Evolutionary conservation across 805 yeast genomes (phyloP).

Genomic region (Hanseniaspora guilliermondii): DNA sequence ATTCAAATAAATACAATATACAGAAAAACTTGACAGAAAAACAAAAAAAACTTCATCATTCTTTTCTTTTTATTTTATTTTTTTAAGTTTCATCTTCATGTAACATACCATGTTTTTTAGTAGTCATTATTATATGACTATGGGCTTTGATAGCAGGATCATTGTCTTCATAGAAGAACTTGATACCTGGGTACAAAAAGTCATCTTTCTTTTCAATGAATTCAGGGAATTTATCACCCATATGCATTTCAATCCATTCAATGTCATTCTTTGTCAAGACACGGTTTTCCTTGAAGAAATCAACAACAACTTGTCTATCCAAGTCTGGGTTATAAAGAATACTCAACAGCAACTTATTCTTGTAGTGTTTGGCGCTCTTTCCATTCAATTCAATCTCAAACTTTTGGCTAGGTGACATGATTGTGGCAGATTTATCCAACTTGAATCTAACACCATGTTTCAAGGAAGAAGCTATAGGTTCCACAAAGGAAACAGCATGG

Average conservation of each 20-base stretch:
- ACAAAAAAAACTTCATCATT: too few relatives aligned
- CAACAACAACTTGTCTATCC: not conserved
- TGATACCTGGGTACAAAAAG: too few relatives aligned
- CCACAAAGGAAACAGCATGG: not conserved
- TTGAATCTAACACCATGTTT: not conserved
- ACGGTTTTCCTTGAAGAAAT: not conserved
- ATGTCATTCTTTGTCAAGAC: not conserved
- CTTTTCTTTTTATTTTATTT: too few relatives aligned
- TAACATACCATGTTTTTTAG: too few relatives aligned
- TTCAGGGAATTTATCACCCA: not conserved
- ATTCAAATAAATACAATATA: too few relatives aligned
- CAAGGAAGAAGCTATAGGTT: not conserved
- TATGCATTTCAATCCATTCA: too few relatives aligned
- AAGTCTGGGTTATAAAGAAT: not conserved
- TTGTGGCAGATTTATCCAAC: not conserved
- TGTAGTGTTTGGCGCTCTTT: not conserved
- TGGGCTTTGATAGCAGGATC: not conserved
- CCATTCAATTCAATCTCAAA: not conserved
- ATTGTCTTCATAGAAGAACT: not conserved
- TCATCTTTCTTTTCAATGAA: not conserved
- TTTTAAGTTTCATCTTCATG: too few relatives aligned
- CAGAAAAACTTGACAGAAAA: too few relatives aligned
- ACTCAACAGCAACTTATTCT: not conserved
- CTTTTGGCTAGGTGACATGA: not conserved
- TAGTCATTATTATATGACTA: too few relatives aligned